A percentile compares a stretch with the other conserved stretches of the same genome.
phyloP scores from a whole-genome alignment of 139 green algal species.

The Chlamydomonas incerta region DNA sequence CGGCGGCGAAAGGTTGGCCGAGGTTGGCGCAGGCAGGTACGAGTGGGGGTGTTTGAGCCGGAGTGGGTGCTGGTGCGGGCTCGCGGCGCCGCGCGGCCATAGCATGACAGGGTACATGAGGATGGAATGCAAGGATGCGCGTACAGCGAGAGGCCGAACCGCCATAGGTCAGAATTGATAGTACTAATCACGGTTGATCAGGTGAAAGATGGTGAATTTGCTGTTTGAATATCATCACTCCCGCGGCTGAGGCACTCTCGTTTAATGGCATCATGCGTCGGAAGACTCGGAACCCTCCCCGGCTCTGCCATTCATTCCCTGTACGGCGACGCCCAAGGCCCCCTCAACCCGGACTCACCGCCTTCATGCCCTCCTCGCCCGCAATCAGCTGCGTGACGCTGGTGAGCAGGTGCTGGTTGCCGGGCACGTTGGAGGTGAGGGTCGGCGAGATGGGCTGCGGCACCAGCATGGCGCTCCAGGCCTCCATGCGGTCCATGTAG shows the following conservation, averaged over 20 bases:
- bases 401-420: slow-evolving; percentile 77
- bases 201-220: slow-evolving; percentile 60
- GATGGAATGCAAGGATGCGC: not conserved
- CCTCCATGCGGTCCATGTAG: slow-evolving; percentile 51
- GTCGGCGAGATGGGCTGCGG: slow-evolving; percentile 24
- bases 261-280: not conserved
- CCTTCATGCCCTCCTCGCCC: slow-evolving; percentile 57
- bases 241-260: not conserved
- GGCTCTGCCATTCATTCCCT: too few relatives aligned
- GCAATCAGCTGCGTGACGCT: slow-evolving; percentile 64
- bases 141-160: not conserved
- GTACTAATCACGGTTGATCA: slow-evolving; percentile 51
- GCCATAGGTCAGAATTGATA: slow-evolving; percentile 16
- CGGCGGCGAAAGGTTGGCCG: not conserved
- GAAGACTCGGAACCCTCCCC: too few relatives aligned
- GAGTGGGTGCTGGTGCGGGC: too few relatives aligned
- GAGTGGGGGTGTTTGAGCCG: too few relatives aligned
- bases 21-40: too few relatives aligned
- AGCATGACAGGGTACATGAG: too few relatives aligned
- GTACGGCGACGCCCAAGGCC: too few relatives aligned
- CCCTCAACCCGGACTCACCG: slow-evolving; percentile 51
- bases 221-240: slow-evolving; percentile 32
- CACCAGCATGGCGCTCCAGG: slow-evolving; percentile 65
- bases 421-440: slow-evolving; percentile 71
- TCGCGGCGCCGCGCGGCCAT: too few relatives aligned